Percentiles rank a stretch among this genome's conserved stretches.
phyloP scores from a whole-genome alignment of 164 flowering plant genomes.

The Macadamia tetraphylla region DNA sequence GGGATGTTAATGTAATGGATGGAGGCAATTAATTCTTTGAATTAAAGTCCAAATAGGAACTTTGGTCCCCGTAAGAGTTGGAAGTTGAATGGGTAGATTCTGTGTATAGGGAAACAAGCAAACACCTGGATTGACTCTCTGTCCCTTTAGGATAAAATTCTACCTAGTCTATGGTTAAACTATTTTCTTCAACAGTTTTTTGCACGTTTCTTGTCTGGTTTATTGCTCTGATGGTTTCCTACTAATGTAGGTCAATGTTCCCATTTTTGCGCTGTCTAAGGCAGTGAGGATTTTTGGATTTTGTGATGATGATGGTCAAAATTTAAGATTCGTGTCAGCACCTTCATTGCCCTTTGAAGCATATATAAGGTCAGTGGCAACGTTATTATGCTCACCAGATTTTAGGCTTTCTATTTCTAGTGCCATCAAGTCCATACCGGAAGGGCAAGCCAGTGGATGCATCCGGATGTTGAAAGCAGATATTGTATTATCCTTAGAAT shows the following conservation, averaged over 20 bases:
- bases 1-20: too few relatives aligned
- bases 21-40: too few relatives aligned
- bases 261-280: constrained; percentile 65
- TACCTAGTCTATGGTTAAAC: too few relatives aligned
- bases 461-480: constrained; percentile 48
- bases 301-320: constrained; percentile 22
- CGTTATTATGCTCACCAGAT: constrained; percentile 46
- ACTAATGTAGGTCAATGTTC: constrained; percentile 51
- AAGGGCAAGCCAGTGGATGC: constrained; percentile 76
- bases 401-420: constrained; percentile 46
- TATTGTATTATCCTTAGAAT: constrained; percentile 58
- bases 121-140: too few relatives aligned
- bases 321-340: constrained; percentile 10
- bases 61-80: too few relatives aligned
- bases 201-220: neutral
- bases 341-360: constrained; percentile 24
- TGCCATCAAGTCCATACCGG: constrained; percentile 69
- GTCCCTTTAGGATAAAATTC: too few relatives aligned
- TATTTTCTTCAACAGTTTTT: too few relatives aligned
- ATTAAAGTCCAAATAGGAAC: too few relatives aligned
- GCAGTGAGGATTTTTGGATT: constrained; percentile 44
- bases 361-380: constrained; percentile 44
- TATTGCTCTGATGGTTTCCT: constrained; percentile 9
- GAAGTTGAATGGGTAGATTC: too few relatives aligned
- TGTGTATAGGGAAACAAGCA: too few relatives aligned